Conservation (phyloP, 2,329 filamentous ascomycete genomes). For the Aspergillus pseudonomiae region DNA sequence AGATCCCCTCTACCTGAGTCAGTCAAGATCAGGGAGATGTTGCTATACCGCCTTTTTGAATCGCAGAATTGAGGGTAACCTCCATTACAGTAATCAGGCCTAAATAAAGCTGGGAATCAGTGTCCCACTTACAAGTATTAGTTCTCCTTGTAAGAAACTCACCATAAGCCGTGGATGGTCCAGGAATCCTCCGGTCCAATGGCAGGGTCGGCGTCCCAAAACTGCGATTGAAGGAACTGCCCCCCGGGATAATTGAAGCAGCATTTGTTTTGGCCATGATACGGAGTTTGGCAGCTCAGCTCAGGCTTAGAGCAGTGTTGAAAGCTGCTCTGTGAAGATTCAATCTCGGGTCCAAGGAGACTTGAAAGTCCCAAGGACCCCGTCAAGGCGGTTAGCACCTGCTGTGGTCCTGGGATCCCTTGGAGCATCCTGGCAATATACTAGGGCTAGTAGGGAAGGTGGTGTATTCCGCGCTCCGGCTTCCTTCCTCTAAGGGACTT, state of each 20-base stretch:
- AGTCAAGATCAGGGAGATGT: constrained; percentile 66
- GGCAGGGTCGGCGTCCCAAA: constrained; percentile 71
- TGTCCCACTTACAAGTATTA: neutral
- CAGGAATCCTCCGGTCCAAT: constrained; percentile 70
- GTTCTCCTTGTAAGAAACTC: constrained; percentile 18
- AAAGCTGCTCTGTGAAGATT: constrained; percentile 15
- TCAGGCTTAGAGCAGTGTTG: constrained; percentile 40
- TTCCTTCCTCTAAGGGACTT: neutral
- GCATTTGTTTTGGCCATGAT: constrained; percentile 65
- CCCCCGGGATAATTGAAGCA: constrained; percentile 76
- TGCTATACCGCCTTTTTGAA: constrained; percentile 61
- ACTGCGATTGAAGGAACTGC: constrained; percentile 73
- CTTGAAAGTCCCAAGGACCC: constrained; percentile 34
- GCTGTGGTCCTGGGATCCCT: constrained; percentile 38
- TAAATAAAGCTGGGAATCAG: constrained; percentile 26
- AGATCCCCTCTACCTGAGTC: constrained; percentile 58
- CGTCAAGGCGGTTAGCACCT: constrained; percentile 37
- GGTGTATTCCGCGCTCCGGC: neutral
- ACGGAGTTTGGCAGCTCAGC: constrained; percentile 67
- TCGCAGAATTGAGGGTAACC: constrained; percentile 71
- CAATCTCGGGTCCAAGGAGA: constrained; percentile 15
- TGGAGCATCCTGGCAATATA: constrained; percentile 19
- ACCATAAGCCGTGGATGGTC: constrained; percentile 74
- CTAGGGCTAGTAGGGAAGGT: constrained; percentile 11
- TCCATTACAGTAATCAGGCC: constrained; percentile 70